These are phyloP conservation scores for Penicillium alfredii DNA, from an alignment of 495 filamentous ascomycete species.

Conservation along the genomic window DNA sequence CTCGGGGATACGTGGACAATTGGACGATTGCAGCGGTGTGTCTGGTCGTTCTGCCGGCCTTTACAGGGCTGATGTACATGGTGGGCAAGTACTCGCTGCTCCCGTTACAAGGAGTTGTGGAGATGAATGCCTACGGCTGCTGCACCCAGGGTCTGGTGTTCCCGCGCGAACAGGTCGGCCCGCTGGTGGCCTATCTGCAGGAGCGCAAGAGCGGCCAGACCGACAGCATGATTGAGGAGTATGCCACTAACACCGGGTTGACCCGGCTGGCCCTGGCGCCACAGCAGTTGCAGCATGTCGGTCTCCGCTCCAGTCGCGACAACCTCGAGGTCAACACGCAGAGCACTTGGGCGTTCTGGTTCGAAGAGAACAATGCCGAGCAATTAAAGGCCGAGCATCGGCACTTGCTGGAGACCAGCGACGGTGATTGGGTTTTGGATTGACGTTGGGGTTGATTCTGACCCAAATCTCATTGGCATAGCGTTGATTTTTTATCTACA, in stretches of 20 bases:
- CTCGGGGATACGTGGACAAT: constrained; percentile 25
- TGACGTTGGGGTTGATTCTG: too few relatives aligned
- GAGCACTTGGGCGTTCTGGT: constrained; percentile 19
- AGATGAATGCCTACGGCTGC: constrained; percentile 37
- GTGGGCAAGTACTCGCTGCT: constrained; percentile 41
- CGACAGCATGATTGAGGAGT: constrained; percentile 35
- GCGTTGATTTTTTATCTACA: too few relatives aligned
- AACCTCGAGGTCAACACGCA: constrained; percentile 13
- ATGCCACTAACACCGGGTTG: constrained; percentile 20
- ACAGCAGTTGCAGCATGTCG: constrained; percentile 34
- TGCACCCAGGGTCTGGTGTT: constrained; percentile 45
- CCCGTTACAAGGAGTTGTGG: constrained; percentile 32
- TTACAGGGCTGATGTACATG: constrained; percentile 38
- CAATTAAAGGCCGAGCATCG: constrained; percentile 11
- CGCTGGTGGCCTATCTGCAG: constrained; percentile 15
- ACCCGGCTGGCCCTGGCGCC: constrained; percentile 27
- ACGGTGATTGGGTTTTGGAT: too few relatives aligned
- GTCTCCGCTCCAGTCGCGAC: constrained; percentile 20
- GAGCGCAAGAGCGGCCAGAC: constrained; percentile 21
- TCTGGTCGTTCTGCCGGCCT: constrained; percentile 35
- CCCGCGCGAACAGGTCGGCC: constrained; percentile 28
- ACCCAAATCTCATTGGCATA: too few relatives aligned
- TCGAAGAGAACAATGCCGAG: constrained; percentile 15
- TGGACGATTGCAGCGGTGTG: constrained; percentile 30
- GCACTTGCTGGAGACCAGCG: neutral